phyloP scores from a whole-genome alignment of 129 eudicot genomes.

The Tagetes patula region DNA sequence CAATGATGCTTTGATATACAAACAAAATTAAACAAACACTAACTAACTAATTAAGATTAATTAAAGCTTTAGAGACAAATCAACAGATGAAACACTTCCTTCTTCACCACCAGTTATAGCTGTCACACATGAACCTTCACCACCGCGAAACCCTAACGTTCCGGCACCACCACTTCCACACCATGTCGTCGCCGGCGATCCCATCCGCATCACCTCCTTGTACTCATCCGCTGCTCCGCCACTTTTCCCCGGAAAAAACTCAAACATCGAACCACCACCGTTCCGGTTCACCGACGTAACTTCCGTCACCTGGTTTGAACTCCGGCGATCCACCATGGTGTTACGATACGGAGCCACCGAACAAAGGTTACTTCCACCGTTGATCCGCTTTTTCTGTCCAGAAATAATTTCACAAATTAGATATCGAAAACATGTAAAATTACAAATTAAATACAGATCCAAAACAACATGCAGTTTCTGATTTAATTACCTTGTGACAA shows the following conservation, averaged over 20 bases:
- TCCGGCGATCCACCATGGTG: conserved; percentile 18
- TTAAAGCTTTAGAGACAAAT: conserved; percentile 75
- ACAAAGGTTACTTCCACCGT: conserved; percentile 34
- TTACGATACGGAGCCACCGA: conserved; percentile 22
- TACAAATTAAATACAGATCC: not conserved
- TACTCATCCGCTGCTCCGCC: conserved; percentile 20
- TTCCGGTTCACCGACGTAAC: conserved; percentile 35
- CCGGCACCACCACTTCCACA: conserved; percentile 28
- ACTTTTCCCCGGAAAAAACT: conserved; percentile 54
- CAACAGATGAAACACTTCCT: conserved; percentile 46
- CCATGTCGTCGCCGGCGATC: conserved; percentile 23
- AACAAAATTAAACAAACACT: conserved; percentile 22
- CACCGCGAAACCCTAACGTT: conserved; percentile 26
- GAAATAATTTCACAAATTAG: not conserved
- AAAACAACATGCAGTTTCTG: not conserved
- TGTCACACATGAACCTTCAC: conserved; percentile 36
- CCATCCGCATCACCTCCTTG: conserved; percentile 36
- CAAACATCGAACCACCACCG: conserved; percentile 48
- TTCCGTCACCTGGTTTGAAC: conserved; percentile 30
- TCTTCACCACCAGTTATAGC: conserved; percentile 31
- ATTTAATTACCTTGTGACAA: conserved; percentile 50
- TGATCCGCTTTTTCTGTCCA: conserved; percentile 48
- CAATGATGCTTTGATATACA: conserved; percentile 42
- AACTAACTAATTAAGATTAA: conserved; percentile 19
- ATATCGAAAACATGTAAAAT: not conserved